These are phyloP conservation scores for Mortierella sp. DNA, from an alignment of 371 early-diverging fungal genomes.

Conservation along the genomic window DNA sequence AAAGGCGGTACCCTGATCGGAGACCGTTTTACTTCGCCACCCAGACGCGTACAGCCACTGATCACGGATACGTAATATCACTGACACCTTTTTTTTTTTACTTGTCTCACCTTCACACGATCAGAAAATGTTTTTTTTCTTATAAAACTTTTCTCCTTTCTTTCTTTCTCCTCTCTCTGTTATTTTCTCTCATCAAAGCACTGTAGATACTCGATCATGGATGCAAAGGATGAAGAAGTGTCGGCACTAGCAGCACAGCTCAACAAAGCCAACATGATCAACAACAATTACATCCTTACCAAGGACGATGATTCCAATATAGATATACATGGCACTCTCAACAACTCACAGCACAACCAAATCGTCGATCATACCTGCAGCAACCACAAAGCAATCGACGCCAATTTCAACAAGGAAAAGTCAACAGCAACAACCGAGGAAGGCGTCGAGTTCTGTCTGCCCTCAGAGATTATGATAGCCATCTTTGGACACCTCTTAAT, in stretches of 20 bases:
- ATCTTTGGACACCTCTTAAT: slow-evolving; percentile 24
- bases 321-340: background rate
- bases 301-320: background rate
- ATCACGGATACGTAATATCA: background rate
- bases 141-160: background rate
- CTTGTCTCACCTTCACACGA: background rate
- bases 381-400: background rate
- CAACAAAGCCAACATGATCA: background rate
- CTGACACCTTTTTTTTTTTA: background rate
- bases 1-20: too few species aligned
- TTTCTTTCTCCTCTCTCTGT: background rate
- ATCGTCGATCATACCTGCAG: background rate
- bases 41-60: background rate
- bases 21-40: background rate
- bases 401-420: background rate
- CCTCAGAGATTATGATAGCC: slow-evolving; percentile 35
- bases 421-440: background rate
- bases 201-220: background rate
- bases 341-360: background rate
- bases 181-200: background rate
- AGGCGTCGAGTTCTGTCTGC: slow-evolving; percentile 15
- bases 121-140: background rate
- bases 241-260: background rate
- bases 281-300: background rate
- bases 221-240: background rate